These are phyloP conservation scores for Acanthamoeba triangularis DNA, from an alignment of 208 protist species.

Conservation along the genomic window DNA sequence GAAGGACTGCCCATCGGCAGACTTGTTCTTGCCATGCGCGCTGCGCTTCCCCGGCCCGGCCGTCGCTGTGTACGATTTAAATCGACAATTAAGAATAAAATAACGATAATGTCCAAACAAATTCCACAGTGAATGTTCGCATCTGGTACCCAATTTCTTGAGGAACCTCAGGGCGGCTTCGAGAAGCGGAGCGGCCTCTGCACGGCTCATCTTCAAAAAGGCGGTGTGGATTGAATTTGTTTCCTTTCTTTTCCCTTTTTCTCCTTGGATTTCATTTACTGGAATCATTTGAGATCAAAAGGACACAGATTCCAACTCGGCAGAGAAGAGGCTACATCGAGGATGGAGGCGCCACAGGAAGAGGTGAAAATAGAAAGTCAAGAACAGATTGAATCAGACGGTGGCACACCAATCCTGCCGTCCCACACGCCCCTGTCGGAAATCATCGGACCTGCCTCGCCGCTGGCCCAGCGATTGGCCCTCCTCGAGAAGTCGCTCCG, in stretches of 20 bases:
- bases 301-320: background rate
- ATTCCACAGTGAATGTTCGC: background rate
- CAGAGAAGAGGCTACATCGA: too few species aligned
- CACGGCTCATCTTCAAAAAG: background rate
- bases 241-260: background rate
- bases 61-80: background rate
- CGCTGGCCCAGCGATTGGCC: background rate
- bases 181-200: background rate
- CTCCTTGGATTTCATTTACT: background rate
- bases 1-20: background rate
- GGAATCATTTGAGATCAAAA: background rate
- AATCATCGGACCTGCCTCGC: background rate
- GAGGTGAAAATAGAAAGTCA: background rate
- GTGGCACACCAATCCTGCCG: background rate
- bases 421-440: background rate
- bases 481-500: constrained; percentile 17
- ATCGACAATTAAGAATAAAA: too few species aligned
- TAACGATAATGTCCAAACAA: too few species aligned
- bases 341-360: background rate
- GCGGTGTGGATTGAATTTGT: too few species aligned
- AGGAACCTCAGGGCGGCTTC: background rate
- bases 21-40: background rate
- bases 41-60: background rate
- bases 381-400: background rate
- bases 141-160: background rate